Evolutionary conservation across 176 grass and related monocot genomes (phyloP), one percentile per base, ranked within the genome.

Genomic region (Otatea glauca): DNA sequence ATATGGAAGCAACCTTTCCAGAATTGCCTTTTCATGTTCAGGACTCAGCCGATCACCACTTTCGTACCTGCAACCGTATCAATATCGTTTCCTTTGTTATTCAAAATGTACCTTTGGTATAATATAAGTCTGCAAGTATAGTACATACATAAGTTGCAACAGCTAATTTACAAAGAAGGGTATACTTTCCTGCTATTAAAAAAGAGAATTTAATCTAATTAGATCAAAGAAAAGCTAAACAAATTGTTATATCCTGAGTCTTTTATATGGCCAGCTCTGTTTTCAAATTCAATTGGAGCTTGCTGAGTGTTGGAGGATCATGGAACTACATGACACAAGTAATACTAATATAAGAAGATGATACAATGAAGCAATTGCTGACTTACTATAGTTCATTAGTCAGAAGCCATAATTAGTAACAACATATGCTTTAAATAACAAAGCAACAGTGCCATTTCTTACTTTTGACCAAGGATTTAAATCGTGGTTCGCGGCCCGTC

Each of bases 1-100:
- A 61, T 91, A 94, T 44, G 96, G 93, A 76, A 99, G 90, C 88
- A 99, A 86, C 18, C 93, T 85, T 89, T 96, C 90, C 61, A 96
- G 32, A 67, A 99, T 99, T 45, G 84, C 84, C 64, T 80, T 92
- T 68, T 99, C 96, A 68, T 99, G 96, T 72, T 94, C 86, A 81
- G 83, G 88, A 90, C 66, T 96, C 81, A 99, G 67, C 55, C 45
- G 85, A 53, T 92, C 91, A 58, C 91, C 96, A 77, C 86, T 92
- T 76, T 87, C 84, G 68, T 99, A 99, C 84, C 96, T 99, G 90
- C 77, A 83, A 60, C 20, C 68, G 2, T 65, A 75, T 78, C 44
- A 44, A 34, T 32, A 72, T 68, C 44, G 24, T 0, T 27, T 21
- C n/a, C 72, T 65, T 34, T 25, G 56, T 75, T 75, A 51, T 21